Conservation (phyloP, 2,329 filamentous ascomycete species). For the Trichoderma sp. region DNA sequence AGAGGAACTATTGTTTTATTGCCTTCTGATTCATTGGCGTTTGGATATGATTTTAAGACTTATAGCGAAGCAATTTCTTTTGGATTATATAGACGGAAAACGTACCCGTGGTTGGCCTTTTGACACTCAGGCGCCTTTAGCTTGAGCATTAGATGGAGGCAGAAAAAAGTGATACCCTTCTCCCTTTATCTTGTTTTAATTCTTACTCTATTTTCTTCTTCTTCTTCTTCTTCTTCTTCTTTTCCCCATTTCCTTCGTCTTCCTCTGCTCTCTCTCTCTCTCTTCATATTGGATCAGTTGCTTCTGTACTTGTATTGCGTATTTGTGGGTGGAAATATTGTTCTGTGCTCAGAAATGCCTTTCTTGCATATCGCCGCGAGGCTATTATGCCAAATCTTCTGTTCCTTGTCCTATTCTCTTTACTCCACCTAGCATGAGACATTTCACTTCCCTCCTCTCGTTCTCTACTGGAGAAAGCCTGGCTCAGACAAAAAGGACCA, state of each 20-base stretch:
- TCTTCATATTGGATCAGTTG: not conserved
- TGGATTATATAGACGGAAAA: conserved; percentile 21
- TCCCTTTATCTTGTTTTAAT: not conserved
- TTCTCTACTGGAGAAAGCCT: not conserved
- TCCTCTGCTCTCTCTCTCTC: not conserved
- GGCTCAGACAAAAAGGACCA: not conserved
- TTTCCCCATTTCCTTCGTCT: not conserved
- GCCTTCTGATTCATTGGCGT: not conserved
- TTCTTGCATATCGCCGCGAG: not conserved
- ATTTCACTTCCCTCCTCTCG: not conserved
- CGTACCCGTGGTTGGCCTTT: conserved; percentile 16
- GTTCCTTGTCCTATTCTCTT: not conserved
- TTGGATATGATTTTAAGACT: conserved; percentile 5
- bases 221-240: not conserved
- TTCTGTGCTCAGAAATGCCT: not conserved
- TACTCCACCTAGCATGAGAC: not conserved
- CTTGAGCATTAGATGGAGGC: conserved; percentile 22
- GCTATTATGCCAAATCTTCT: not conserved
- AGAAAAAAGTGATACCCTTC: conserved; percentile 29
- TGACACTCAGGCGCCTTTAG: conserved; percentile 13
- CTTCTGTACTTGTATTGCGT: conserved; percentile 6
- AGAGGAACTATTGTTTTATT: not conserved
- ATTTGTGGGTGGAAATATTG: not conserved
- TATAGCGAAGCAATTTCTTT: conserved; percentile 13
- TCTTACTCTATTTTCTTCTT: not conserved